Percentiles rank a stretch among this genome's conserved stretches.
These are phyloP conservation scores for Vitis hybrid DNA, from an alignment of 177 flowering plant genomes.

Conservation along the genomic window DNA sequence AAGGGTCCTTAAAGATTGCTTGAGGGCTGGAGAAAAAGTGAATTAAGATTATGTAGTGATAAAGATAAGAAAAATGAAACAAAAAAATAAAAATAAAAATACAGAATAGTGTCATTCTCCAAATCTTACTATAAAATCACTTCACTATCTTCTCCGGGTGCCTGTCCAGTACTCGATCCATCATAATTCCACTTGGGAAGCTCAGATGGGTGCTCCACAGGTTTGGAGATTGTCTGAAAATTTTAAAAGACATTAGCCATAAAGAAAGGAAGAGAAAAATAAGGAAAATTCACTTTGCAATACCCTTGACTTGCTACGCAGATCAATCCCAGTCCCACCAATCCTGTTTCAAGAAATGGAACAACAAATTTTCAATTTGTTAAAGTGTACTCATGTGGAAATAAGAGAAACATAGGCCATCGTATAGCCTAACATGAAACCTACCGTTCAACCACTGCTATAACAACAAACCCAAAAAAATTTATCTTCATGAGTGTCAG, in stretches of 20 bases:
- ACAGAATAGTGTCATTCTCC: not conserved
- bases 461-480: not conserved
- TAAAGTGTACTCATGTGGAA: not conserved
- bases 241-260: not conserved
- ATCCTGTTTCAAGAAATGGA: conserved; percentile 44
- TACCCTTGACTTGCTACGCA: conserved; percentile 71
- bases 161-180: conserved; percentile 99
- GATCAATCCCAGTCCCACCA: conserved; percentile 64
- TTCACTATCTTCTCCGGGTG: conserved; percentile 99
- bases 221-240: conserved; percentile 76
- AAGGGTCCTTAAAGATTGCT: conserved; percentile 96
- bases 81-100: not conserved
- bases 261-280: not conserved
- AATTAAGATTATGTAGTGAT: conserved; percentile 3
- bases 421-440: not conserved
- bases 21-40: conserved; percentile 63
- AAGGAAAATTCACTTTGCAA: not conserved
- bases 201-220: conserved; percentile 85
- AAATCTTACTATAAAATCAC: conserved; percentile 89
- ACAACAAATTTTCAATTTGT: not conserved
- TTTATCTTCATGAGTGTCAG: too few relatives aligned
- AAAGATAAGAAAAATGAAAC: not conserved
- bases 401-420: not conserved
- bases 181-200: conserved; percentile 99
- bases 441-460: not conserved